Base-by-base conservation (phyloP, 805 yeast genomes). In the Spathaspora girioi region DNA sequence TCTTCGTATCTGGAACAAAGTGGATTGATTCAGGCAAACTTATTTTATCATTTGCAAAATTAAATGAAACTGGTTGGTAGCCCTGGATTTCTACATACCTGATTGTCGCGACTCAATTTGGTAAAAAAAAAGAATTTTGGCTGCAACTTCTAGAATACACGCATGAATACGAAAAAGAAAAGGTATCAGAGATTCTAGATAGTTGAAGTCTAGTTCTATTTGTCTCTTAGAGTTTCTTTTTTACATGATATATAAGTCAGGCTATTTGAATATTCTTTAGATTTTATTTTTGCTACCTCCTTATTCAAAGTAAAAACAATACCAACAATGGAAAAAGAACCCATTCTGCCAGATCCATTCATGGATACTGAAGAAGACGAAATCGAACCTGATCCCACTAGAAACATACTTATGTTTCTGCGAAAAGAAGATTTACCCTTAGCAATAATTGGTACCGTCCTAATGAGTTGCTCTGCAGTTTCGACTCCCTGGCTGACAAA, bases 401-500 rank as follows among this genome's bases (percentile, higher is more conserved):
- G 43, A 15, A 48, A 47, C 43, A 42, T 55, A 20, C 59, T 62
- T 41, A 48, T 54, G 44, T 63, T 57, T 50, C 45, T 60, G 9
- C 45, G 43, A 10, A 56, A 42, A 23, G 14, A 50, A 8, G 69
- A 65, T 51, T 38, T 54, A 14, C 45, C 51, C 1, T 40, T 56
- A 12, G 48, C 59, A 2, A 46, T 56, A 17, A 43, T 67, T 8
- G 77, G 75, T 1, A 18, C 61, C 0, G 2, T 72, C 0, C 56
- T 77, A n/a, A 78, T 87, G 15, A 55, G 73, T 9, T 56, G 77
- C 0, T 72, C 83, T n/a, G 82, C 91, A 0, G 61, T 80, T 2
- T 79, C 80, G 0, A 81, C 89, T 0, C 84, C 89, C 0, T 73
- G 79, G 2, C 77, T 81, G 17, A 79, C 96, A 0, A 73, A 88